phyloP scores from a whole-genome alignment of 257 asterid genomes.

The Linderniella brevidens region DNA sequence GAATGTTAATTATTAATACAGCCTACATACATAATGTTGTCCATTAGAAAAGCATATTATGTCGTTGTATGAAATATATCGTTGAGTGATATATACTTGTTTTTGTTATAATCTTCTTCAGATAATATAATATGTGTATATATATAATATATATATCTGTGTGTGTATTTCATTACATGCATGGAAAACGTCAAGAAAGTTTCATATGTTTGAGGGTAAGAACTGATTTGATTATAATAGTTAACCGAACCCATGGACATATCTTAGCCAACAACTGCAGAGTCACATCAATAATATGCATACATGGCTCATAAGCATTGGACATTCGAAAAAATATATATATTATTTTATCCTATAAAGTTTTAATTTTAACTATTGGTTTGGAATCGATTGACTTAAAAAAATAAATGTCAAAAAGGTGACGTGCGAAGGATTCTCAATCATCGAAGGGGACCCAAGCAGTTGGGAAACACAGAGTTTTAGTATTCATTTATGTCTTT shows the following conservation, averaged over 20 bases:
- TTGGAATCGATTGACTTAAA: slow-evolving; percentile 30
- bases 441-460: slow-evolving; percentile 58
- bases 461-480: slow-evolving; percentile 41
- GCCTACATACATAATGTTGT: no score
- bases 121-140: no score
- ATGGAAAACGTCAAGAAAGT: no score
- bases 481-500: slow-evolving; percentile 21
- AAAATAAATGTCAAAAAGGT: slow-evolving; percentile 28
- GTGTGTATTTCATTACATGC: no score
- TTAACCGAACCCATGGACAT: slow-evolving; percentile 7
- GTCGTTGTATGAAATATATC: no score
- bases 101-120: no score
- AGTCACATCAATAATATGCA: slow-evolving; percentile 7
- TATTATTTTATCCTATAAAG: background rate
- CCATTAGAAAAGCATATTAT: no score
- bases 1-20: no score
- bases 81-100: no score
- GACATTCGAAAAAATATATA: slow-evolving; percentile 1
- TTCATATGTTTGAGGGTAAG: background rate
- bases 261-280: slow-evolving; percentile 13
- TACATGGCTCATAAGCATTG: slow-evolving; percentile 13
- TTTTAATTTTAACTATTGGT: slow-evolving; percentile 6
- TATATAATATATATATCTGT: no score
- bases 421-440: slow-evolving; percentile 44
- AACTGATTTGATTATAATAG: slow-evolving; percentile 2